These are phyloP conservation scores for Pseudopithomyces chartarum DNA, from an alignment of 2,329 filamentous ascomycete species.

Conservation along the genomic window DNA sequence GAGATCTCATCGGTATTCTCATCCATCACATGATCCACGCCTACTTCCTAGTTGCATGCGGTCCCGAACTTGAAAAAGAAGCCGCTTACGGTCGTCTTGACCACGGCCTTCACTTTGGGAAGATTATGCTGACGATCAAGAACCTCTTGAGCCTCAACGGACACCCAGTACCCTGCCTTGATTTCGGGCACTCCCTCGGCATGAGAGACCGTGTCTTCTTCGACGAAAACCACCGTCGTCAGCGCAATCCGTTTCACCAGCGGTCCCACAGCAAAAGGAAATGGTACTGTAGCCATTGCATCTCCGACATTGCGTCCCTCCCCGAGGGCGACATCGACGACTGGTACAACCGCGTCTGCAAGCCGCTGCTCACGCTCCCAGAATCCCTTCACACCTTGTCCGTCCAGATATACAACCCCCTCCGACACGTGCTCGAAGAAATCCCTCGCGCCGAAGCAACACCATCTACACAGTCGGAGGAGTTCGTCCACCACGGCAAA, in stretches of 20 bases:
- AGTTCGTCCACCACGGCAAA: constrained; percentile 44
- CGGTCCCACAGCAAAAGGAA: constrained; percentile 11
- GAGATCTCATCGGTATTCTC: constrained; percentile 43
- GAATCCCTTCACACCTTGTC: constrained; percentile 16
- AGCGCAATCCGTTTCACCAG: constrained; percentile 3
- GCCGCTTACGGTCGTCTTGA: constrained; percentile 41
- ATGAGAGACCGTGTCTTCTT: constrained; percentile 8
- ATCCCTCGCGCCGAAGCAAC: constrained; percentile 32
- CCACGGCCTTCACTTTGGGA: constrained; percentile 48
- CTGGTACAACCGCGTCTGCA: constrained; percentile 41
- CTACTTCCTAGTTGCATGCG: constrained; percentile 51
- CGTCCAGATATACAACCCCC: constrained; percentile 39
- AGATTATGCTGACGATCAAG: constrained; percentile 45
- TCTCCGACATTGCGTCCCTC: constrained; percentile 18
- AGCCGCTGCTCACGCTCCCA: constrained; percentile 30
- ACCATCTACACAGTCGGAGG: constrained; percentile 40
- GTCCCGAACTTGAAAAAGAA: constrained; percentile 38
- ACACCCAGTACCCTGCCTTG: constrained; percentile 34
- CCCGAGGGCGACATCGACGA: constrained; percentile 30
- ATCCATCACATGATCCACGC: constrained; percentile 55
- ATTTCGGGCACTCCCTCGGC: constrained; percentile 35
- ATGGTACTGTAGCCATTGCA: constrained; percentile 35
- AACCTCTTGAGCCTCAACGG: constrained; percentile 34
- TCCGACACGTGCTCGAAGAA: constrained; percentile 31
- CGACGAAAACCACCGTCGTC: constrained; percentile 16